phyloP scores from a whole-genome alignment of 1,139 yeast genomes.

The Dujonia santamariae region DNA sequence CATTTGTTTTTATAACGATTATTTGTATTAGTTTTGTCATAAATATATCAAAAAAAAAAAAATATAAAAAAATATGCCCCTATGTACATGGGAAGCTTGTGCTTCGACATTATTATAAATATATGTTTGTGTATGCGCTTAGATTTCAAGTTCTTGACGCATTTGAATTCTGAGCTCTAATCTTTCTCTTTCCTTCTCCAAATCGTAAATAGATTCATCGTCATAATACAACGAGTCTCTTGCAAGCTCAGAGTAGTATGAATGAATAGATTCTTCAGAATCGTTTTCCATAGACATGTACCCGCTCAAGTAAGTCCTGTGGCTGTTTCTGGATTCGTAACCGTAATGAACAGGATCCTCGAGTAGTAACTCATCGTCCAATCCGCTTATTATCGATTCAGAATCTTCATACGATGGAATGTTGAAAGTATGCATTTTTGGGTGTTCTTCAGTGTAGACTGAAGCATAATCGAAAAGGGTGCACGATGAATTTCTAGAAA shows the following conservation, averaged over 20 bases:
- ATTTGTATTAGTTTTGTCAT: too few species aligned
- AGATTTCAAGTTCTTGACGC: conserved; percentile 26
- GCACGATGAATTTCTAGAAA: neutral
- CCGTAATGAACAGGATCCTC: conserved; percentile 11
- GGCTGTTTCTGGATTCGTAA: conserved; percentile 6
- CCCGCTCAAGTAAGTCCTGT: conserved; percentile 5
- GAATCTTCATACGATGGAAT: conserved; percentile 3
- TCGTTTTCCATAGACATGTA: conserved; percentile 8
- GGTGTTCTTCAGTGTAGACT: too few species aligned
- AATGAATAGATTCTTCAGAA: conserved; percentile 16
- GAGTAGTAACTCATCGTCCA: conserved; percentile 12
- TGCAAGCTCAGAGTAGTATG: conserved; percentile 13
- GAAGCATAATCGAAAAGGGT: conserved; percentile 10
- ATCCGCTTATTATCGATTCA: conserved; percentile 7
- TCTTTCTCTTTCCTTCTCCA: conserved; percentile 34
- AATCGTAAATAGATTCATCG: conserved; percentile 13
- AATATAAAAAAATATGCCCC: too few species aligned
- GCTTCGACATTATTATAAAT: too few species aligned
- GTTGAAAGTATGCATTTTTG: neutral
- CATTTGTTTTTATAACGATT: too few species aligned
- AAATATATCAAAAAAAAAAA: too few species aligned
- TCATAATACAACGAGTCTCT: conserved; percentile 11
- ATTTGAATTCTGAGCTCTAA: conserved; percentile 39
- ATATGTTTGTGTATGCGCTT: too few species aligned
- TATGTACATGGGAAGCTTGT: too few species aligned